Conservation (phyloP, 2,329 filamentous ascomycete species). For the Metarhizium humberi region DNA sequence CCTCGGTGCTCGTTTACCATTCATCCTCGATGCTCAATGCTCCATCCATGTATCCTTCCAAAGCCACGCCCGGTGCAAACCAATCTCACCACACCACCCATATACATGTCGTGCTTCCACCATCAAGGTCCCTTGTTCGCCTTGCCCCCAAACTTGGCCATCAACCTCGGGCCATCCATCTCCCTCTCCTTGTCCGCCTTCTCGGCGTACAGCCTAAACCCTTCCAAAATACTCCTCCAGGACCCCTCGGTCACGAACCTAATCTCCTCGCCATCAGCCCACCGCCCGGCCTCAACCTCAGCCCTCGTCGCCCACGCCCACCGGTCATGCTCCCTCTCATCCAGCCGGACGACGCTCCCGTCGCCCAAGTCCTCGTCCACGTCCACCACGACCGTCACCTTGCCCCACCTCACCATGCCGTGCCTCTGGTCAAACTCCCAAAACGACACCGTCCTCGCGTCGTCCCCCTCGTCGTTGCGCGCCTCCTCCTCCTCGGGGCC, state of each 20-base stretch:
- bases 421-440: slow-evolving; percentile 9
- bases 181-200: neutral
- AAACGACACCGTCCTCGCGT: slow-evolving; percentile 14
- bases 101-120: neutral
- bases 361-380: slow-evolving; percentile 11
- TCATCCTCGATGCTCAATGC: too few relatives aligned
- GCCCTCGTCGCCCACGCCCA: slow-evolving; percentile 29
- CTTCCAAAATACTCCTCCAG: slow-evolving; percentile 21
- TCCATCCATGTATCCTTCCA: too few relatives aligned
- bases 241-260: slow-evolving; percentile 24
- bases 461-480: slow-evolving; percentile 6
- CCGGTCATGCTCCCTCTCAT: slow-evolving; percentile 24
- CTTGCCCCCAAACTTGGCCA: neutral
- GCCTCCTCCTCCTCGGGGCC: slow-evolving; percentile 9
- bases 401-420: slow-evolving; percentile 15
- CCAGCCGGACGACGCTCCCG: slow-evolving; percentile 4
- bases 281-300: slow-evolving; percentile 17
- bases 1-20: too few relatives aligned
- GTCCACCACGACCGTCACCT: slow-evolving; percentile 20
- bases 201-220: slow-evolving; percentile 19
- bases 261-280: slow-evolving; percentile 16
- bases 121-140: neutral
- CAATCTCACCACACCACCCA: too few relatives aligned
- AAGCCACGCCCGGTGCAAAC: too few relatives aligned
- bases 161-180: neutral